Base-by-base conservation (phyloP, 208 protist species). In the Crithidia bombi region DNA sequence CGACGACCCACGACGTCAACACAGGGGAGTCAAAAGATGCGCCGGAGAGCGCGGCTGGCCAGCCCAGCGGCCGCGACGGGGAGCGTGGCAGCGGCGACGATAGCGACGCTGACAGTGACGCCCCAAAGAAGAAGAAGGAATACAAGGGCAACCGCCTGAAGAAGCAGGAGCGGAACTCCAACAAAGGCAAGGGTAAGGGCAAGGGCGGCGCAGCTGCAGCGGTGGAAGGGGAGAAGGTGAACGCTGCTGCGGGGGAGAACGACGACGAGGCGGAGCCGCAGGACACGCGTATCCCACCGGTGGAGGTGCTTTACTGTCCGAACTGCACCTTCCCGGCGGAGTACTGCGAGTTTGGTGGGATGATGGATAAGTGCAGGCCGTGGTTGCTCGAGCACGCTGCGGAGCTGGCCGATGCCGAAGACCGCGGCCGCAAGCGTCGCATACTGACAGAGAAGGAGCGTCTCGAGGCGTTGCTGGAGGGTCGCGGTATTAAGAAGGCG, bases 331-430 rank as follows among this genome's bases (percentile, higher is more conserved):
- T 97, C 41, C 93, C 93, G 0, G 89, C 91, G 0, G 93, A 97
- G 73, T 91, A 92, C 81, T 97, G 93, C 65, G 93, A 96, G 82
- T 97, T 91, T 78, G 85, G 84, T 63, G 93, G 93, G 12, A 91
- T 94, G 81, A 85, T 94, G 73, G 90, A 97, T 28, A 90, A 96
- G 78, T 97, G 93, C 71, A 85, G 89, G 10, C 89, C 90, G 55
- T 96, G 91, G 91, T 78, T 97, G 51, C 86, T 89, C 19, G 84
- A 93, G 64, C 85, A 96, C 68, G 89, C 90, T 4, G 82, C 85
- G 28, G 91, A 93, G 75, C 81, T 94, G 14, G 91, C 87, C 17
- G 89, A 92, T 41, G 86, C 83, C 19, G 86, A 91, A 73, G 87
- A 96, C 52, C 73, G 82, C 10, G 91, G 91, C 21, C 89, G 91